Percentiles rank a stretch among this genome's conserved stretches.
These are phyloP conservation scores for bread wheat (Triticum aestivum) DNA, from an alignment of 176 grass and related monocot genomes.

Conservation along the genomic window IWGSC_CS_RefSeq_v2.1 NC_057814.1:138225397-138225896, in stretches of 20 bases:
- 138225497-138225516: neutral
- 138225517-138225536: conserved; percentile 23
- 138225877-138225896: neutral
- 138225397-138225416: too few species aligned
- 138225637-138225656: conserved; percentile 35
- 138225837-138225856: too few species aligned
- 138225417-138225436: too few species aligned
- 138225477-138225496: too few species aligned
- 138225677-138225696: neutral
- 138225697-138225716: neutral
- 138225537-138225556: conserved; percentile 40
- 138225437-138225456: too few species aligned
- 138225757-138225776: neutral
- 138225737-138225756: neutral
- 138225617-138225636: conserved; percentile 23
- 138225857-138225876: conserved; percentile 6
- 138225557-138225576: conserved; percentile 43
- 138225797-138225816: conserved; percentile 18
- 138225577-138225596: conserved; percentile 27
- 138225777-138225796: neutral
- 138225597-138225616: conserved; percentile 27
- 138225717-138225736: neutral
- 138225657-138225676: conserved; percentile 40
- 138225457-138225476: too few species aligned
- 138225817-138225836: too few species aligned